These are phyloP conservation scores for Colletotrichum cuscutae DNA, from an alignment of 2,329 filamentous ascomycete genomes.

Conservation along the genomic window DNA sequence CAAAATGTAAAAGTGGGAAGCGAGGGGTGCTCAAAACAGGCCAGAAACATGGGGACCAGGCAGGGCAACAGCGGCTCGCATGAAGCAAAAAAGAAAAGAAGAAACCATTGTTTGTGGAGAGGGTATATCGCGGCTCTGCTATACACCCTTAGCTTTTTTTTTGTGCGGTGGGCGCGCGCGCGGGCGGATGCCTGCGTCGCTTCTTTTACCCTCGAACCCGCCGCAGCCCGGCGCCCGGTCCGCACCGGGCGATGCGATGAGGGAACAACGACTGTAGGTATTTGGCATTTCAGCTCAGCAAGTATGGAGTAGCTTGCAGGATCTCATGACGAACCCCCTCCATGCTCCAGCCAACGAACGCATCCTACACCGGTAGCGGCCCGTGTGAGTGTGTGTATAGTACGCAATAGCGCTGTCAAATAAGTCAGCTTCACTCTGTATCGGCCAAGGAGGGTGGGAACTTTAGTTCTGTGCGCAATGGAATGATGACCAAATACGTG, in stretches of 20 bases:
- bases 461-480: not conserved
- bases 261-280: not conserved
- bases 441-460: not conserved
- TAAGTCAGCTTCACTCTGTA: not conserved
- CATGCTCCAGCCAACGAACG: not conserved
- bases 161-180: not conserved
- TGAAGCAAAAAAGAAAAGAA: slow-evolving; percentile 11
- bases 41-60: not conserved
- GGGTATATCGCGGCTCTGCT: slow-evolving; percentile 32
- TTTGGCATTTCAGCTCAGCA: not conserved
- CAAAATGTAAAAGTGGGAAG: not conserved
- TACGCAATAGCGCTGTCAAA: not conserved
- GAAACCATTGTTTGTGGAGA: not conserved
- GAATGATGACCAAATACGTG: too few species aligned
- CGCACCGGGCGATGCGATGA: not conserved
- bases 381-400: not conserved
- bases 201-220: not conserved
- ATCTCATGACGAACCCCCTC: not conserved
- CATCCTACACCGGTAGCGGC: not conserved
- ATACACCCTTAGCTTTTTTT: slow-evolving; percentile 17
- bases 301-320: not conserved
- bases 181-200: not conserved
- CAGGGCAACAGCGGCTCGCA: slow-evolving; percentile 1
- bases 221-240: not conserved
- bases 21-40: slow-evolving; percentile 20